Evolutionary conservation across 1,284 basidiomycete genomes (phyloP).

Genomic region (Tilletia horrida): DNA sequence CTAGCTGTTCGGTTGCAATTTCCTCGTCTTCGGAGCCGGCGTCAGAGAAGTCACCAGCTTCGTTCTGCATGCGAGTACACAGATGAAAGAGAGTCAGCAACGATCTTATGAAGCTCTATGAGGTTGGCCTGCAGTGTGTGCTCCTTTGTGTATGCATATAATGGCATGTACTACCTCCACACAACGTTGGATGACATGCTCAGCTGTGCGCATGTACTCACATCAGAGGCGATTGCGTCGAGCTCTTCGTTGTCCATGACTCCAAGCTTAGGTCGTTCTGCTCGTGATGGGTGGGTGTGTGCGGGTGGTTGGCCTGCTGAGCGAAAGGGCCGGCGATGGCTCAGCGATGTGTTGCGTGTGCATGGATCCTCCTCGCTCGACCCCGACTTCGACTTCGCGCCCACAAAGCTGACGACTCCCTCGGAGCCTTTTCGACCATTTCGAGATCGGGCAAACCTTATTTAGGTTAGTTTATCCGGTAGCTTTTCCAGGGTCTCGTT

Average conservation of each 20-base stretch:
- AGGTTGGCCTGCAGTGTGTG: not conserved
- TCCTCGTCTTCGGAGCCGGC: conserved; percentile 7
- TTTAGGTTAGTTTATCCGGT: too few relatives aligned
- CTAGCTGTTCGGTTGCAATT: not conserved
- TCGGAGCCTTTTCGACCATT: too few relatives aligned
- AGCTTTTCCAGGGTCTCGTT: too few relatives aligned
- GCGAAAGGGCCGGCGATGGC: too few relatives aligned
- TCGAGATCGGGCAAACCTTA: too few relatives aligned
- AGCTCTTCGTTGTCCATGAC: conserved; percentile 14
- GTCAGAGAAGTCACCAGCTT: not conserved
- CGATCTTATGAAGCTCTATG: not conserved
- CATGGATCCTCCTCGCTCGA: too few relatives aligned
- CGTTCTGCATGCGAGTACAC: not conserved
- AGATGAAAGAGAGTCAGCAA: not conserved
- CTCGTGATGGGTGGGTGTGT: not conserved
- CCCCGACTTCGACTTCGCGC: too few relatives aligned
- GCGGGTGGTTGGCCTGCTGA: too few relatives aligned
- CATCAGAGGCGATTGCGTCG: conserved; percentile 1
- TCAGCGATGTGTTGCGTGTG: too few relatives aligned
- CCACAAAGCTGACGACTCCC: too few relatives aligned
- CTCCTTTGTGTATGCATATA: too few relatives aligned
- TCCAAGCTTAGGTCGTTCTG: not conserved
- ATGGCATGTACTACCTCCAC: too few relatives aligned
- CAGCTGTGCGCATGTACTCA: not conserved
- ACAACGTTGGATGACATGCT: not conserved